phyloP scores from a whole-genome alignment of 345 rosid genomes.

The Rhodamnia rubescens region DNA sequence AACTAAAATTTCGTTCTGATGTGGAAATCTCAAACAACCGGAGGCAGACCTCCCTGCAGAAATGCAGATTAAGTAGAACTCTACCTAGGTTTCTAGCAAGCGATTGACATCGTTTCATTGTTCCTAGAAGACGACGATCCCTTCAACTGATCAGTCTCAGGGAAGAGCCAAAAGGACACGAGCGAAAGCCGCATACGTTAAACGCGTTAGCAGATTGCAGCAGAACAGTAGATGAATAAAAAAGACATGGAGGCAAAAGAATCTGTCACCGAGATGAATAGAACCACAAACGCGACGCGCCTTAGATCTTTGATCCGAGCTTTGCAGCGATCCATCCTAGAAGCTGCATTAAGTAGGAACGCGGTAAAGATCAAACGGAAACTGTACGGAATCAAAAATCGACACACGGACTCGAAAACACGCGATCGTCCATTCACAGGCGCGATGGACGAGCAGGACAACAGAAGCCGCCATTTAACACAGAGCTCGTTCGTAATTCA shows the following conservation, averaged over 20 bases:
- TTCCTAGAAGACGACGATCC: neutral
- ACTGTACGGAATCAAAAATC: neutral
- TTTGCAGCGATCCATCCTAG: neutral
- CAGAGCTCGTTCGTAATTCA: neutral
- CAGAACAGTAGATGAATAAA: neutral
- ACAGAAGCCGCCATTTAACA: neutral
- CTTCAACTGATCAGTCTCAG: neutral
- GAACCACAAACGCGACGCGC: neutral
- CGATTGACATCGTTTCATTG: neutral
- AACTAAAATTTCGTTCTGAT: neutral
- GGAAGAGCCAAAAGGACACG: neutral
- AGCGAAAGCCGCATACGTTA: neutral
- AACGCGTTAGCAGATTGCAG: neutral
- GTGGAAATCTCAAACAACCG: neutral
- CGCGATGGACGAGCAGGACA: neutral
- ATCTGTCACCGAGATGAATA: neutral
- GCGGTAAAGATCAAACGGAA: neutral
- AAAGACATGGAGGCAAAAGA: neutral
- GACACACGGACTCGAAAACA: neutral
- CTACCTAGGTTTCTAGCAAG: neutral
- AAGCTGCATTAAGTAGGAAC: neutral
- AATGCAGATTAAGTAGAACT: neutral
- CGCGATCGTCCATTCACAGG: neutral
- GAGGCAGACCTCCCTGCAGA: neutral
- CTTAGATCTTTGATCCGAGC: neutral